phyloP scores from a whole-genome alignment of 192 early-diverging fungal genomes.

The Coemansia sp. region DNA sequence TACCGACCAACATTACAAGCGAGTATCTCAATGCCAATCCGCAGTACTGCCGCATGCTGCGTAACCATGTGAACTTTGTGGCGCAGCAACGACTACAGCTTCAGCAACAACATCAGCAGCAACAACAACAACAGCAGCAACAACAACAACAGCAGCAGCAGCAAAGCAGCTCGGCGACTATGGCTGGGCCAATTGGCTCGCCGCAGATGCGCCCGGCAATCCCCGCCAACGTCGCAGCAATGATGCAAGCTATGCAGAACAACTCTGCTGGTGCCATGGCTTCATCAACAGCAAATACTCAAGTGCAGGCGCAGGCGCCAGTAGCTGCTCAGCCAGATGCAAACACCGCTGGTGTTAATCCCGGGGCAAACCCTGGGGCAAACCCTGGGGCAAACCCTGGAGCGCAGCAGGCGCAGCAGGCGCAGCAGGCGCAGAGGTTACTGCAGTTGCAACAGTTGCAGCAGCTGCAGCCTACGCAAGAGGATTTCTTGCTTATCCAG shows the following conservation, averaged over 20 bases:
- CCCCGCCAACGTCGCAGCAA: constrained; percentile 18
- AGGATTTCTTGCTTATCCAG: constrained; percentile 30
- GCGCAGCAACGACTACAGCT: constrained; percentile 14
- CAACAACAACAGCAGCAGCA: constrained; percentile 13
- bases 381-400: constrained; percentile 1
- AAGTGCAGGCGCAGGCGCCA: not conserved
- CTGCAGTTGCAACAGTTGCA: too few species aligned
- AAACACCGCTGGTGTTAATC: not conserved
- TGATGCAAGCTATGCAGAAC: constrained; percentile 19
- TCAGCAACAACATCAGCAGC: constrained; percentile 15
- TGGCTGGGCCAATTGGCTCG: constrained; percentile 22
- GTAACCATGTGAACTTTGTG: constrained; percentile 14
- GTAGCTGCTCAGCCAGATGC: not conserved
- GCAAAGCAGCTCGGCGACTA: constrained; percentile 5
- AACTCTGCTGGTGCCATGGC: constrained; percentile 4
- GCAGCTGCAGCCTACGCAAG: constrained; percentile 24
- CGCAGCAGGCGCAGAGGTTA: constrained; percentile 4
- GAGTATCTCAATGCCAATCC: constrained; percentile 45
- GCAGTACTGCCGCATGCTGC: constrained; percentile 22
- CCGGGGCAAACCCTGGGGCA: constrained; percentile 4
- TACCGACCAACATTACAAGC: constrained; percentile 34
- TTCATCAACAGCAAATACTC: not conserved
- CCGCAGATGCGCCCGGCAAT: constrained; percentile 32
- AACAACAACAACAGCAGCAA: constrained; percentile 9
- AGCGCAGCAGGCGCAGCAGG: not conserved